Conservation (phyloP, 768 basidiomycete genomes). For the Hirschioporus abietinus region DNA sequence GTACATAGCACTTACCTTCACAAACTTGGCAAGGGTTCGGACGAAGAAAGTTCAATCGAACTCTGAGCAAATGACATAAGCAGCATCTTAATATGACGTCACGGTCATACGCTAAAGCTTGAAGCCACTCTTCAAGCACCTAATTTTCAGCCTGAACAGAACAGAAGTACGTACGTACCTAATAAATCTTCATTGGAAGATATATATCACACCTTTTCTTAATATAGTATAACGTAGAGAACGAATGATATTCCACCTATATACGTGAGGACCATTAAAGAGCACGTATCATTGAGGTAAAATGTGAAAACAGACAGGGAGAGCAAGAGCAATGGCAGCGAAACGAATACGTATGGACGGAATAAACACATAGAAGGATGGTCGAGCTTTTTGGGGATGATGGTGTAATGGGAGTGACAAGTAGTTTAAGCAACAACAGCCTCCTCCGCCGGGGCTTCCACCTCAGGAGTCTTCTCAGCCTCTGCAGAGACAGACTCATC, state of each 20-base stretch:
- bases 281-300: not conserved
- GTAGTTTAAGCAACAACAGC: conserved; percentile 24
- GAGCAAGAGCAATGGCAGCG: conserved; percentile 1
- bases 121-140: too few relatives aligned
- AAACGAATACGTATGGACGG: not conserved
- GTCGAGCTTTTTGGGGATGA: not conserved
- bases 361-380: not conserved
- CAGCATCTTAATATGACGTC: too few relatives aligned
- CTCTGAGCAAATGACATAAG: too few relatives aligned
- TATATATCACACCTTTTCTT: not conserved
- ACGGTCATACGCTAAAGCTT: too few relatives aligned
- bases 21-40: too few relatives aligned
- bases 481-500: conserved; percentile 28
- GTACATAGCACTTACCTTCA: too few relatives aligned
- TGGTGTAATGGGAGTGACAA: not conserved
- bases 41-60: too few relatives aligned
- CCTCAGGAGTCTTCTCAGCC: conserved; percentile 16
- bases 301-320: not conserved
- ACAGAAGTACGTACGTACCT: too few relatives aligned
- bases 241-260: conserved; percentile 1
- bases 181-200: too few relatives aligned
- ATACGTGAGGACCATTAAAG: not conserved
- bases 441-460: conserved; percentile 22
- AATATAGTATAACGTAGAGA: not conserved
- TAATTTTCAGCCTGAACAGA: too few relatives aligned